These are phyloP conservation scores for Coemansia brasiliensis DNA, from an alignment of 192 early-diverging fungal genomes.

Conservation along the genomic window DNA sequence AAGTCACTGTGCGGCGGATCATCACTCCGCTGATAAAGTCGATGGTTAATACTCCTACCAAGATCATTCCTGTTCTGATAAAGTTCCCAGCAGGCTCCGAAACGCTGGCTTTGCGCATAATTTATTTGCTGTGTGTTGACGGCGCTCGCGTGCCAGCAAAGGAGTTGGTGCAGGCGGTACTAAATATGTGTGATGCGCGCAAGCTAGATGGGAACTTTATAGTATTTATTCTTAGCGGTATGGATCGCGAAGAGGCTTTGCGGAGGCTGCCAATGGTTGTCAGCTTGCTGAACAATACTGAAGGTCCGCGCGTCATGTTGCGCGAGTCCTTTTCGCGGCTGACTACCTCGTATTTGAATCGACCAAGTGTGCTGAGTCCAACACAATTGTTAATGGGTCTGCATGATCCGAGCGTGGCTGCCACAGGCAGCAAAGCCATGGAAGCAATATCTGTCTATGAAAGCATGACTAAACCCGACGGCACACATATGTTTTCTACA, in stretches of 20 bases:
- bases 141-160: slow-evolving; percentile 19
- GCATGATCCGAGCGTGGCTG: slow-evolving; percentile 20
- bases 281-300: slow-evolving; percentile 20
- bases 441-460: slow-evolving; percentile 23
- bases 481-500: slow-evolving; percentile 22
- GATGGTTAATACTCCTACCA: slow-evolving; percentile 14
- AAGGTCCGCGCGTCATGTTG: slow-evolving; percentile 13
- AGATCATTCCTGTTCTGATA: slow-evolving; percentile 26
- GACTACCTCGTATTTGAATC: slow-evolving; percentile 29
- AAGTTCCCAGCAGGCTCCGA: slow-evolving; percentile 40
- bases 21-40: slow-evolving; percentile 45
- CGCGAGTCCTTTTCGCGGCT: slow-evolving; percentile 27
- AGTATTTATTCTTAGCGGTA: slow-evolving; percentile 25
- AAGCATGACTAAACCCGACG: slow-evolving; percentile 19
- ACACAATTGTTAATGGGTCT: slow-evolving; percentile 43
- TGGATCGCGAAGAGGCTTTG: slow-evolving; percentile 20
- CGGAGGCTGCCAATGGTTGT: slow-evolving; percentile 18
- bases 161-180: slow-evolving; percentile 36
- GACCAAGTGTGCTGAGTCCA: slow-evolving; percentile 47
- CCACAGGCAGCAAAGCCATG: background rate
- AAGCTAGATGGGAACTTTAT: slow-evolving; percentile 30
- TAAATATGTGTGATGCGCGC: slow-evolving; percentile 33
- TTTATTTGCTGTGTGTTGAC: slow-evolving; percentile 24
- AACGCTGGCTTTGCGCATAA: slow-evolving; percentile 25
- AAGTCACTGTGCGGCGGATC: slow-evolving; percentile 19